Percentiles rank a stretch among this genome's conserved stretches.
Conservation (phyloP, 208 protist genomes). For the Wallacemonas collosoma region DNA sequence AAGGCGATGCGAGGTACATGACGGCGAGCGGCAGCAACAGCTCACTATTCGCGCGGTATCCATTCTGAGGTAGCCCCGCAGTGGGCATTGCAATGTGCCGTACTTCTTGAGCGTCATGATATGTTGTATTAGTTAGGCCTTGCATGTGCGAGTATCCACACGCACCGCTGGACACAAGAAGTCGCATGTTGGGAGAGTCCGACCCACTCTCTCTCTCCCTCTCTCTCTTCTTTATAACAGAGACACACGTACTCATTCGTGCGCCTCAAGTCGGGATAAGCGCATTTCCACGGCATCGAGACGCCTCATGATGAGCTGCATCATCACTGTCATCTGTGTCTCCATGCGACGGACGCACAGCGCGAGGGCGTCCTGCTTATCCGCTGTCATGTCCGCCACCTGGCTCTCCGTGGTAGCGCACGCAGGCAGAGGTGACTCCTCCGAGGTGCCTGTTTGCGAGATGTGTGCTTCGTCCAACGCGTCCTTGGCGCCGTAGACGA, state of each 20-base stretch:
- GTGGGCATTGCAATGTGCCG: too few relatives aligned
- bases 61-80: not conserved
- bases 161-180: too few relatives aligned
- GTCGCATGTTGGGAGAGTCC: not conserved
- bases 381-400: not conserved
- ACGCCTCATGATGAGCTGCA: slow-evolving; percentile 23
- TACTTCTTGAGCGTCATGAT: too few relatives aligned
- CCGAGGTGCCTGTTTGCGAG: too few relatives aligned
- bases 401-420: too few relatives aligned
- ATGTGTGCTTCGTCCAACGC: too few relatives aligned
- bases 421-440: too few relatives aligned
- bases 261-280: slow-evolving; percentile 21
- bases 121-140: too few relatives aligned
- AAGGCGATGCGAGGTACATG: not conserved
- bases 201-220: too few relatives aligned
- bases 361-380: slow-evolving; percentile 9
- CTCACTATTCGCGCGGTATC: not conserved
- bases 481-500: slow-evolving; percentile 11
- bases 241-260: not conserved
- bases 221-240: too few relatives aligned
- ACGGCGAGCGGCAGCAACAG: not conserved
- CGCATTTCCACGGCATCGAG: slow-evolving; percentile 27
- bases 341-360: slow-evolving; percentile 22
- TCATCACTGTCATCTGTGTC: slow-evolving; percentile 15
- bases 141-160: too few relatives aligned